Base-by-base conservation (phyloP, 139 green algal genomes). In the Tetratostichococcus sp. region DNA sequence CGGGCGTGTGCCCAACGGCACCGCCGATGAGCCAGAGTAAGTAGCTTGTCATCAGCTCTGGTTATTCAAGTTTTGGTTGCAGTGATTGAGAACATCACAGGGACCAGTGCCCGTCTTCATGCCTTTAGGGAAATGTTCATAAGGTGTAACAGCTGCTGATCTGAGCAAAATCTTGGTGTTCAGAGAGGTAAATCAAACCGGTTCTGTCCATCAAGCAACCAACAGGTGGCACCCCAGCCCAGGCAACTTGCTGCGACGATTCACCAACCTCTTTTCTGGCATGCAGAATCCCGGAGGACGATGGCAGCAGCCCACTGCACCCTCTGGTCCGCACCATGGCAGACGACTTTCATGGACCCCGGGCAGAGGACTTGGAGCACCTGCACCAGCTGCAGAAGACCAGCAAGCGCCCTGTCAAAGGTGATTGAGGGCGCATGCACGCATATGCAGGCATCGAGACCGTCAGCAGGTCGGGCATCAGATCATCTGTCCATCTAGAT, bases 371-470 rank as follows among this genome's bases (percentile, higher is more conserved):
- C 50, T 33, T 78, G 70, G 43, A 71, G 19, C 62, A 83, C 35
- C 68, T 83, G 65, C 74, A 77, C 23, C 70, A 71, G 22, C 71
- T 83, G 70, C 79, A 83, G 35, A 83, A 80, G 43, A 69, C 65
- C 21, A 80, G 74, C 4, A 83, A 80, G 42, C 74, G 35, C 4
- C 43, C 35, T 3, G 19, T 32, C 31, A 30, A 34, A n/a, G 31
- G 67, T 30, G 32, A 66, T 35, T 34, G 17, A 5, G 26, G 6
- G 39, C 11, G 39, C 39, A 21, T 50, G 39, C 39, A 30, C 35
- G 21, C 34, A 16, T 19, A 5, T 22, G 28, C 19, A 35, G 34
- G 33, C 35, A 32, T 31, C 16, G 25, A 22, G 28, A 30, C 17
- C 33, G 34, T 30, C 22, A 8, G 33, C 32, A 26, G 2, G 11